Evolutionary conservation across 2,329 filamentous ascomycete genomes (phyloP).

Genomic region (Xylaria sp.): DNA sequence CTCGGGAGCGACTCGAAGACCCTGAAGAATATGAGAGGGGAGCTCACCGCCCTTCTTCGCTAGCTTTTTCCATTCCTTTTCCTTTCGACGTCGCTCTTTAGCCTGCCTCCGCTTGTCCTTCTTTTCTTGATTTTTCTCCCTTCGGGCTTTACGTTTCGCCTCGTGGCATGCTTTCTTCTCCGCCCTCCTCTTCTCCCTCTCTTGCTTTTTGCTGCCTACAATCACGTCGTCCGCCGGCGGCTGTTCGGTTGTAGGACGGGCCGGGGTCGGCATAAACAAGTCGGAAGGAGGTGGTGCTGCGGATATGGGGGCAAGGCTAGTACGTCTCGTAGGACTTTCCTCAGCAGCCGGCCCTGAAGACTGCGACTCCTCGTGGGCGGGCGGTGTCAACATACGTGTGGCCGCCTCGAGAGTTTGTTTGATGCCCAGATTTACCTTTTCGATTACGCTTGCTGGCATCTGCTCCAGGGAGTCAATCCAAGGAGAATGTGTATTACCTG

Average conservation of each 20-base stretch:
- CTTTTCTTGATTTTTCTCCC: slow-evolving; percentile 40
- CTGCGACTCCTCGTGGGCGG: not conserved
- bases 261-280: slow-evolving; percentile 13
- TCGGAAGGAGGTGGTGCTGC: slow-evolving; percentile 20
- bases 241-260: not conserved
- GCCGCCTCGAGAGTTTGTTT: slow-evolving; percentile 33
- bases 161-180: slow-evolving; percentile 35
- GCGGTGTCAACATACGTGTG: slow-evolving; percentile 20
- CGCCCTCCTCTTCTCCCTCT: slow-evolving; percentile 38
- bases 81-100: slow-evolving; percentile 38
- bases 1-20: slow-evolving; percentile 17
- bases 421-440: slow-evolving; percentile 34
- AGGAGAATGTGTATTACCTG: slow-evolving; percentile 33
- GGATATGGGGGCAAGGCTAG: slow-evolving; percentile 29
- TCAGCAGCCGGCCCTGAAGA: slow-evolving; percentile 3
- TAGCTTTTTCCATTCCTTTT: slow-evolving; percentile 37
- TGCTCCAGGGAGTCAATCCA: slow-evolving; percentile 37
- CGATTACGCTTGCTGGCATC: slow-evolving; percentile 23
- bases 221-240: not conserved
- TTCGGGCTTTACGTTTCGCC: slow-evolving; percentile 37
- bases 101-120: slow-evolving; percentile 34
- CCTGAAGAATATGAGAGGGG: slow-evolving; percentile 31
- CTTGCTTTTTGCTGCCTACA: slow-evolving; percentile 20
- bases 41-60: slow-evolving; percentile 37
- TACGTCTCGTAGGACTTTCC: not conserved